phyloP scores from a whole-genome alignment of 1,139 yeast genomes.

The Suhomyces bokatorum region DNA sequence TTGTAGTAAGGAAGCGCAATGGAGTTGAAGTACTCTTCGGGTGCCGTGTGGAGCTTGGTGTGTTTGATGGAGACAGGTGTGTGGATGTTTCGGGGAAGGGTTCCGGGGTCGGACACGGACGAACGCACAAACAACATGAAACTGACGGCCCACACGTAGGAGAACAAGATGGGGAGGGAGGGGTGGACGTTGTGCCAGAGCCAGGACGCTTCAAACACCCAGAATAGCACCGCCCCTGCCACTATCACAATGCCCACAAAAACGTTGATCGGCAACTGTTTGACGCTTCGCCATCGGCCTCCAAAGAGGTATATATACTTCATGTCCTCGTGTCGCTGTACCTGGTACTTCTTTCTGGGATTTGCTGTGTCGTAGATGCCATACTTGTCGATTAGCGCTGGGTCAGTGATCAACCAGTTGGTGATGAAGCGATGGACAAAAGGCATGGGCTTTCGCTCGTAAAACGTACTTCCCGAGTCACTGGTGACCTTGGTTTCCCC shows the following conservation, averaged over 20 bases:
- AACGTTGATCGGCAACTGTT: constrained; percentile 37
- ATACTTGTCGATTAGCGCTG: constrained; percentile 22
- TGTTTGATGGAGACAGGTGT: constrained; percentile 29
- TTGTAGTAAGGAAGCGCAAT: constrained; percentile 53
- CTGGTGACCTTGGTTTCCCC: constrained; percentile 8
- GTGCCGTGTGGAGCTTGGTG: constrained; percentile 35
- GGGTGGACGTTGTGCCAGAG: constrained; percentile 59
- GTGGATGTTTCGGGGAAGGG: constrained; percentile 69
- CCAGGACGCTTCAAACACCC: constrained; percentile 52
- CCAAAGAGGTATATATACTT: constrained; percentile 56
- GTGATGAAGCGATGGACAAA: constrained; percentile 29
- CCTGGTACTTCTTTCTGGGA: constrained; percentile 35
- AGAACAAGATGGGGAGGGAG: constrained; percentile 55
- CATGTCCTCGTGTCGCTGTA: constrained; percentile 29
- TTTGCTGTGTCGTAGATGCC: constrained; percentile 4
- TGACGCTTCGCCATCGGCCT: constrained; percentile 56
- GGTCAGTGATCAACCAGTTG: constrained; percentile 49
- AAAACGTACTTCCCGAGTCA: constrained; percentile 4
- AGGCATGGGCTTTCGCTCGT: constrained; percentile 9
- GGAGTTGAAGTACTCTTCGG: constrained; percentile 63
- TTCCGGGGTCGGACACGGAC: constrained; percentile 69
- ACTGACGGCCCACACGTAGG: constrained; percentile 57
- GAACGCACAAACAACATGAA: constrained; percentile 52
- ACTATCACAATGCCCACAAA: constrained; percentile 36
- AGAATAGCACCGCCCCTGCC: constrained; percentile 51